Evolutionary conservation across 2,329 filamentous ascomycete genomes (phyloP).

Genomic region (Periconia sp.): DNA sequence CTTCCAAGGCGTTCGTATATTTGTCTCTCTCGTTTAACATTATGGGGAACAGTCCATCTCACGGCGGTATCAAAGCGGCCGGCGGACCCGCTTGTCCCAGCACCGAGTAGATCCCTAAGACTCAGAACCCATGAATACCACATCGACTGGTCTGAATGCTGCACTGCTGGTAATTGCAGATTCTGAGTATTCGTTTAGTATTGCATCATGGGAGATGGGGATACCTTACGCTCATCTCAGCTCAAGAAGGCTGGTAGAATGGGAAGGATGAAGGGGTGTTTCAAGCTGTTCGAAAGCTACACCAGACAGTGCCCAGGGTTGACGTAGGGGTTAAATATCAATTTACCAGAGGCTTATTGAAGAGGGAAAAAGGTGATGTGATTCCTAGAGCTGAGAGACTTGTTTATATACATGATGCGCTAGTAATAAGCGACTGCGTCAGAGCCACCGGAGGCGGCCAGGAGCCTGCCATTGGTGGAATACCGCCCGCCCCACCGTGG

Average conservation of each 20-base stretch:
- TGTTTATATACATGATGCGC: no score
- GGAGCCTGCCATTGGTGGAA: no score
- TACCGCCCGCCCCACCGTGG: no score
- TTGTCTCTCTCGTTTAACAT: slow-evolving; percentile 6
- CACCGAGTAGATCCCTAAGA: not conserved
- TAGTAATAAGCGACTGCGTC: no score
- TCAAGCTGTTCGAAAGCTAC: not conserved
- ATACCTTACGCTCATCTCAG: not conserved
- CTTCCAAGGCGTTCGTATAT: slow-evolving; percentile 7
- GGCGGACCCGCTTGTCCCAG: not conserved
- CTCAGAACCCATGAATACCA: not conserved
- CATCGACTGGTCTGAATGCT: not conserved
- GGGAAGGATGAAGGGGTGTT: not conserved
- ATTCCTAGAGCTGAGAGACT: no score
- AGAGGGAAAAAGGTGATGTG: no score
- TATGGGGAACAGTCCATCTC: not conserved
- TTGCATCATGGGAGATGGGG: not conserved
- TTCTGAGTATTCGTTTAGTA: not conserved
- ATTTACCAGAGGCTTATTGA: no score
- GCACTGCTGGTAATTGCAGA: not conserved
- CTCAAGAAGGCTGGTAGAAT: not conserved
- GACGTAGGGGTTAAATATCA: not conserved
- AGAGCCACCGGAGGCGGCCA: no score
- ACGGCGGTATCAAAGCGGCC: not conserved
- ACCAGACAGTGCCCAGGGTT: not conserved